phyloP scores from a whole-genome alignment of 768 basidiomycete species.

The Boletus barrowsii region DNA sequence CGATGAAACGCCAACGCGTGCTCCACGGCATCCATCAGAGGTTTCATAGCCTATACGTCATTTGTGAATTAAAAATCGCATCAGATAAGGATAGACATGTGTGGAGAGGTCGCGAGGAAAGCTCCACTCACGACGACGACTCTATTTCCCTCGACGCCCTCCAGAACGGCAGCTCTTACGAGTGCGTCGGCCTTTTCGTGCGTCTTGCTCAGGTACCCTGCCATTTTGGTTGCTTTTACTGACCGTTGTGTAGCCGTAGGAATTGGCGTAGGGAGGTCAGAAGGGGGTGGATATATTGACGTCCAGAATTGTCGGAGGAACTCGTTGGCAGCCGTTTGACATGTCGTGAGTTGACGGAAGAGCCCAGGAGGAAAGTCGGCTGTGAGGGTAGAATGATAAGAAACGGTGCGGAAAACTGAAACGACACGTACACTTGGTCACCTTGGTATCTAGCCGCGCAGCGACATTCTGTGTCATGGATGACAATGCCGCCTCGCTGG shows the following conservation, averaged over 20 bases:
- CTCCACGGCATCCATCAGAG: slow-evolving; percentile 67
- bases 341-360: slow-evolving; percentile 80
- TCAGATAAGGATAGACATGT: too few relatives aligned
- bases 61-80: too few relatives aligned
- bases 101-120: too few relatives aligned
- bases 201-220: slow-evolving; percentile 73
- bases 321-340: slow-evolving; percentile 92
- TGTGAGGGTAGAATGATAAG: slow-evolving; percentile 26
- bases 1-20: slow-evolving; percentile 65
- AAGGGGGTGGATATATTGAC: slow-evolving; percentile 71
- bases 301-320: slow-evolving; percentile 97
- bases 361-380: slow-evolving; percentile 79
- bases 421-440: slow-evolving; percentile 54
- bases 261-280: slow-evolving; percentile 50
- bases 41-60: slow-evolving; percentile 64
- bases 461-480: slow-evolving; percentile 56
- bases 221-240: slow-evolving; percentile 85
- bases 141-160: slow-evolving; percentile 58
- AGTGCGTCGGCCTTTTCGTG: slow-evolving; percentile 79
- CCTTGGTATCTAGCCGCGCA: slow-evolving; percentile 64
- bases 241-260: slow-evolving; percentile 66
- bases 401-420: neutral
- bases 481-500: slow-evolving; percentile 63
- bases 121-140: slow-evolving; percentile 58
- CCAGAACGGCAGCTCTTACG: slow-evolving; percentile 56